Evolutionary conservation across 75 land plant genomes (phyloP), one percentile per base, ranked within the genome.

Genomic region (Chamaecyparis obtusa): DNA sequence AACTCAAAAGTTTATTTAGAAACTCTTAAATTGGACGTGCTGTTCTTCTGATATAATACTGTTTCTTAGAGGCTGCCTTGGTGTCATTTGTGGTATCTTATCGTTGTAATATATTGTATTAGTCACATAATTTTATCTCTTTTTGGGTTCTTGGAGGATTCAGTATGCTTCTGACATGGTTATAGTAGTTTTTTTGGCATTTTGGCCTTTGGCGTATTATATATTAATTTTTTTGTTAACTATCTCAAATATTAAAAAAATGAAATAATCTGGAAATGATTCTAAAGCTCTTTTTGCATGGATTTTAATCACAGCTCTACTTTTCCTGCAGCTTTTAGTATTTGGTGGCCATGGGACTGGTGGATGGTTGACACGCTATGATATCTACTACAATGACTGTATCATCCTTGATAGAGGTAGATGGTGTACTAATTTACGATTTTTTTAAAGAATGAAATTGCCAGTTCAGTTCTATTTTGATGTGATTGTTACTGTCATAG

Each of bases 321-420:
- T 55, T 87, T 21, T 76, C 11, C 74, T 92, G 84, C 95, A 98
- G 99, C 94, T 98, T 37, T 89, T 98, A 87, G 57, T 98, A 81
- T 98, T 96, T 94, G 99, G 99, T 64, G 99, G 99, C 48, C 99
- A 98, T 93, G 97, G 99, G 69, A 95, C 98, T 76, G 99, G 97
- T 80, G 99, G 99, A 77, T 98, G 99, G 99, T 90, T 98, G 86
- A 98, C 97, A 85, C 94, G 97, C 39, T 98, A 98, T 93, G 99
- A 98, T 85, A 86, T 96, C 35, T 97, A 97, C 49, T 90, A 97
- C 89, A 97, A 96, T 88, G 99, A 97, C 81, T 96, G 94, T 86
- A 86, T 96, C 89, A 87, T 98, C 84, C 91, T 98, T 57, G 99
- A 98, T 85, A 95, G 99, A 87, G 94, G 98, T 95, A 89, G n/a